Base-by-base conservation (phyloP, 1,284 basidiomycete species). In the Anthracocystis panici-leucophaei region DNA sequence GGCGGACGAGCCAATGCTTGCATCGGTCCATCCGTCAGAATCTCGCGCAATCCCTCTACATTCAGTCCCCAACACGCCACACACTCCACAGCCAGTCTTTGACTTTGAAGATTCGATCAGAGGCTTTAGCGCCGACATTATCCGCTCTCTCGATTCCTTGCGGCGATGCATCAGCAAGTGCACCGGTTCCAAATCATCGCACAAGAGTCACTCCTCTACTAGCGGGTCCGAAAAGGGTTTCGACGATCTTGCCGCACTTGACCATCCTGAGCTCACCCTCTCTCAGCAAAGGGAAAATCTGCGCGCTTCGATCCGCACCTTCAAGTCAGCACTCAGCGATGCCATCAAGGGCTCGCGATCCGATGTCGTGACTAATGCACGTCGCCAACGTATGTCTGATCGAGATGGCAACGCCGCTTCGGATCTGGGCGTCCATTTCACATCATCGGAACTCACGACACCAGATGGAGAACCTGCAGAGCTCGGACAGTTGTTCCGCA, bases 401-500 rank as follows among this genome's bases (percentile, higher is more conserved):
- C 55, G 52, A 41, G 50, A 38, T 48, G 18, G 20, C 18, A n/a
- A 35, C 10, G 14, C 29, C 31, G 11, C 25, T 20, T 51, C 51
- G 18, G 50, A 48, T 21, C 5, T 52, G 16, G 51, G 51, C 51
- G 40, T 46, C 14, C 23, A 42, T 0, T 8, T 45, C 11, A 16
- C 44, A 1, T n/a, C 40, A 9, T 29, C 51, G 6, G 41, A 44
- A 16, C 23, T 12, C 21, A 12, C 56, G 10, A 29, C 44, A 5
- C 48, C 57, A 41, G 44, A 16, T 5, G 45, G 33, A 12, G 23
- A 52, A 1, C 40, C 46, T 16, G 29, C 46, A 27, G 57, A 35
- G 12, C 42, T 67, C 10, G 45, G 65, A 1, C 49, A 57, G 4
- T 45, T 81, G 10, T 81, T 79, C 25, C 63, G 72, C 23, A 57